These are phyloP conservation scores for Colletotrichum trifolii DNA, from an alignment of 2,329 filamentous ascomycete species.

Conservation along the genomic window DNA sequence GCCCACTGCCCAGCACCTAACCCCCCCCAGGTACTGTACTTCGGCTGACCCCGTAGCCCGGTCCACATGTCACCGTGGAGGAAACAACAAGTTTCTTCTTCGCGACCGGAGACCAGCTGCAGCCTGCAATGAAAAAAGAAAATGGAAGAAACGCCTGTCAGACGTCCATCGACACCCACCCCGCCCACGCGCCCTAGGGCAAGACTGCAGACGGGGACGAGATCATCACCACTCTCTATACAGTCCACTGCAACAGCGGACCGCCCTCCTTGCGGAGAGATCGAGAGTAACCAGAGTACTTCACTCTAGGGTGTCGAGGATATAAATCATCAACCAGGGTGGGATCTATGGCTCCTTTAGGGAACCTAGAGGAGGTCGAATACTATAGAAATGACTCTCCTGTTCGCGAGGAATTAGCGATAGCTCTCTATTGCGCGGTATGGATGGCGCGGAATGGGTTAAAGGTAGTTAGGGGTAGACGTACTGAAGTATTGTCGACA, in stretches of 20 bases:
- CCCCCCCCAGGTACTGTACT: too few species aligned
- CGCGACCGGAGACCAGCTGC: slow-evolving; percentile 57
- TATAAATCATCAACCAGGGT: slow-evolving; percentile 95
- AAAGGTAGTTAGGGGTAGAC: slow-evolving; percentile 45
- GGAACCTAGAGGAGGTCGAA: slow-evolving; percentile 91
- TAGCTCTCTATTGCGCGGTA: slow-evolving; percentile 36
- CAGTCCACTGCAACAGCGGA: slow-evolving; percentile 52
- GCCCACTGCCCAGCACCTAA: neutral
- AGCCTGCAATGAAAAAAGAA: slow-evolving; percentile 66
- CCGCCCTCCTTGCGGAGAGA: slow-evolving; percentile 73
- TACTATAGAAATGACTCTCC: slow-evolving; percentile 99
- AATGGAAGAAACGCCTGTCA: slow-evolving; percentile 74
- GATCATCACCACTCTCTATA: slow-evolving; percentile 97
- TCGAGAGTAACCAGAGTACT: slow-evolving; percentile 70
- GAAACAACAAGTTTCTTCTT: slow-evolving; percentile 58
- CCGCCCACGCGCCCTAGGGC: slow-evolving; percentile 80
- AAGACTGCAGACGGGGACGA: slow-evolving; percentile 79
- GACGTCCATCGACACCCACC: slow-evolving; percentile 90
- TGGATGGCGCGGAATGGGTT: neutral
- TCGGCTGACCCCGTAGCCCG: neutral
- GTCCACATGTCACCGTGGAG: neutral
- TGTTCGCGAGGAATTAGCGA: slow-evolving; percentile 43
- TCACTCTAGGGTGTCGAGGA: slow-evolving; percentile 93
- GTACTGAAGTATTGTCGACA: slow-evolving; percentile 73
- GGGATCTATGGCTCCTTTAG: slow-evolving; percentile 92